Conservation (phyloP, 2,329 filamentous ascomycete genomes). For the Ophiostoma tasmaniense region DNA sequence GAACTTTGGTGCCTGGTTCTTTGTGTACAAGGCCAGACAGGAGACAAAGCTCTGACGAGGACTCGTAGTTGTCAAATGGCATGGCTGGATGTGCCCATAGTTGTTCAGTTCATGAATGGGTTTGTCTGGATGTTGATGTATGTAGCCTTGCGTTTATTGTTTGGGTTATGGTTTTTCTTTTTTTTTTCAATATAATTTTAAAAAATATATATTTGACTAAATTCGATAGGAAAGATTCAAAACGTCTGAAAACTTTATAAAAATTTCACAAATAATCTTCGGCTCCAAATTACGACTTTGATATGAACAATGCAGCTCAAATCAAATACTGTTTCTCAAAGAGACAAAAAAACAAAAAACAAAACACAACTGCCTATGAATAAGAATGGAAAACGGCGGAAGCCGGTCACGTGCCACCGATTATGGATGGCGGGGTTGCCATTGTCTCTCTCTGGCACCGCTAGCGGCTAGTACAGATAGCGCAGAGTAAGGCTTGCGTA, state of each 20-base stretch:
- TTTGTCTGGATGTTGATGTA: too few species aligned
- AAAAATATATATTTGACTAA: too few species aligned
- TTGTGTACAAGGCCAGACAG: constrained; percentile 50
- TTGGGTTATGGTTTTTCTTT: not conserved
- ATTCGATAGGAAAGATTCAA: too few species aligned
- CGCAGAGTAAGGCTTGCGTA: not conserved
- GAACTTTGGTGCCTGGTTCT: constrained; percentile 64
- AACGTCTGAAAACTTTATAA: not conserved
- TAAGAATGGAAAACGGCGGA: not conserved
- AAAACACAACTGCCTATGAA: not conserved
- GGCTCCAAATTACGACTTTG: too few species aligned
- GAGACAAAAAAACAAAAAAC: not conserved
- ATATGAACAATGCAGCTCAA: too few species aligned
- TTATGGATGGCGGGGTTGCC: constrained; percentile 2
- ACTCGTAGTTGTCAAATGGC: constrained; percentile 16
- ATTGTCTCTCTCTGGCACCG: not conserved
- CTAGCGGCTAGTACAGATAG: not conserved
- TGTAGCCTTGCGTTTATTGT: too few species aligned
- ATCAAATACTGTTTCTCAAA: too few species aligned
- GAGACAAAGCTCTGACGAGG: constrained; percentile 57
- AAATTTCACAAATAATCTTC: too few species aligned
- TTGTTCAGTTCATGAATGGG: not conserved
- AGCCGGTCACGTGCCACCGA: not conserved
- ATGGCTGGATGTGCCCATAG: not conserved
- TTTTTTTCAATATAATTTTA: not conserved